These are phyloP conservation scores for Taxillus chinensis DNA, from an alignment of 164 flowering plant genomes.

Conservation along the genomic window DNA sequence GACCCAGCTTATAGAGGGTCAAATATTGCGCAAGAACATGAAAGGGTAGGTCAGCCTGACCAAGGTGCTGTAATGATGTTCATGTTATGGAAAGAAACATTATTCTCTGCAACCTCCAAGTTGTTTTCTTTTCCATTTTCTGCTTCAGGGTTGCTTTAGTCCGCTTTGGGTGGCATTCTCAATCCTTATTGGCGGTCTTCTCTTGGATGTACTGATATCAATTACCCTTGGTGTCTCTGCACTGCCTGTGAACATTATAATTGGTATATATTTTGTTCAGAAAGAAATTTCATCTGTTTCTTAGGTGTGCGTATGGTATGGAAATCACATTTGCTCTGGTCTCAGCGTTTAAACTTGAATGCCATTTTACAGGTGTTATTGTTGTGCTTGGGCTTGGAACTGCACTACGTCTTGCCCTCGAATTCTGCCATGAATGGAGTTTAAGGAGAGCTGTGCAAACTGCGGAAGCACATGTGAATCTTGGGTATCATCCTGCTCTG, in stretches of 20 bases:
- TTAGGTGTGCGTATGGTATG: background rate
- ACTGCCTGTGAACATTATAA: constrained; percentile 70
- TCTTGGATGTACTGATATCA: constrained; percentile 70
- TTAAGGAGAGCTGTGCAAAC: constrained; percentile 48
- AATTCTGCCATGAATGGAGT: constrained; percentile 64
- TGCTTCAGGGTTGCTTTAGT: constrained; percentile 50
- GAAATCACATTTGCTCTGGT: background rate
- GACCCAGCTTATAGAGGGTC: constrained; percentile 37
- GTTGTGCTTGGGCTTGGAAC: constrained; percentile 76
- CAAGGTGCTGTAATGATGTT: background rate
- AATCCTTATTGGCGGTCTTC: constrained; percentile 64
- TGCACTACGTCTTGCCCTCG: constrained; percentile 62
- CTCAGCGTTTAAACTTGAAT: constrained; percentile 1
- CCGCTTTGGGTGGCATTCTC: constrained; percentile 79
- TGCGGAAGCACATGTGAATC: constrained; percentile 33
- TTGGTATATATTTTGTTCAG: constrained; percentile 28
- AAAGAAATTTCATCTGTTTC: background rate
- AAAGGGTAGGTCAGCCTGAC: constrained; percentile 33
- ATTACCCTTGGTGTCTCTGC: constrained; percentile 78
- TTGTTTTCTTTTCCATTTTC: background rate
- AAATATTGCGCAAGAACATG: constrained; percentile 23
- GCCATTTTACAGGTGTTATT: constrained; percentile 49
- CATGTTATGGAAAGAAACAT: background rate
- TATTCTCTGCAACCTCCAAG: background rate
- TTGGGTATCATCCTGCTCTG: constrained; percentile 45